A percentile compares a stretch with the other conserved stretches of the same genome.
These are phyloP conservation scores for Gossypium australe DNA, from an alignment of 345 rosid species.

Conservation along the genomic window DNA sequence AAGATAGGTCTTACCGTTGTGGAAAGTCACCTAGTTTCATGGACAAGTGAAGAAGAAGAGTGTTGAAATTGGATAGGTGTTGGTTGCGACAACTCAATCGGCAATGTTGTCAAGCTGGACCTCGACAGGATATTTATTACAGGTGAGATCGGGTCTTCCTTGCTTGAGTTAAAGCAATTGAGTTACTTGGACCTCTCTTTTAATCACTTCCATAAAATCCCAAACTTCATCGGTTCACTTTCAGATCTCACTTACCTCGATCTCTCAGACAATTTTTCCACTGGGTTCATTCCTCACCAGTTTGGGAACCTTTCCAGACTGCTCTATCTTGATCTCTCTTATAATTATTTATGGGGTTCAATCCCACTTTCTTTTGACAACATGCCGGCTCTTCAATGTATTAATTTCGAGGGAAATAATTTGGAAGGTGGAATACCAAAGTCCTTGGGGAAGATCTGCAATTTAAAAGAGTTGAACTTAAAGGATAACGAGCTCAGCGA, in stretches of 20 bases:
- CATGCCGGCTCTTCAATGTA: not conserved
- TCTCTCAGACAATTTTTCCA: not conserved
- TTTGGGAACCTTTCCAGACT: not conserved
- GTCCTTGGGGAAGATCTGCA: too few species aligned
- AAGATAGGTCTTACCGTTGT: not conserved
- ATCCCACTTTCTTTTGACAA: not conserved
- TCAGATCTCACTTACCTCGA: not conserved
- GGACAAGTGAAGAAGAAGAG: not conserved
- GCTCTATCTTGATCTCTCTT: not conserved
- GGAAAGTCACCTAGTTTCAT: not conserved
- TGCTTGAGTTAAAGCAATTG: slow-evolving; percentile 10
- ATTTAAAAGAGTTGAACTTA: too few species aligned
- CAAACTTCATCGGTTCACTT: too few species aligned
- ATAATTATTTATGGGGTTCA: not conserved
- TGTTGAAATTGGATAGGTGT: slow-evolving; percentile 11
- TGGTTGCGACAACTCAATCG: slow-evolving; percentile 5
- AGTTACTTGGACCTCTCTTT: slow-evolving; percentile 11
- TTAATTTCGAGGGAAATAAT: too few species aligned
- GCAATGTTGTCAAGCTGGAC: slow-evolving; percentile 12
- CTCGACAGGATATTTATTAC: not conserved
- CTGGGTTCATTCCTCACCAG: slow-evolving; percentile 9
- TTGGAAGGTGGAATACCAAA: too few species aligned
- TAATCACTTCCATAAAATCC: slow-evolving; percentile 12
- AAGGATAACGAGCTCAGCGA: too few species aligned
- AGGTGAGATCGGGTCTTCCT: slow-evolving; percentile 16